These are phyloP conservation scores for Pinus taeda DNA, from an alignment of 75 land plant species.

Conservation along the genomic window DNA sequence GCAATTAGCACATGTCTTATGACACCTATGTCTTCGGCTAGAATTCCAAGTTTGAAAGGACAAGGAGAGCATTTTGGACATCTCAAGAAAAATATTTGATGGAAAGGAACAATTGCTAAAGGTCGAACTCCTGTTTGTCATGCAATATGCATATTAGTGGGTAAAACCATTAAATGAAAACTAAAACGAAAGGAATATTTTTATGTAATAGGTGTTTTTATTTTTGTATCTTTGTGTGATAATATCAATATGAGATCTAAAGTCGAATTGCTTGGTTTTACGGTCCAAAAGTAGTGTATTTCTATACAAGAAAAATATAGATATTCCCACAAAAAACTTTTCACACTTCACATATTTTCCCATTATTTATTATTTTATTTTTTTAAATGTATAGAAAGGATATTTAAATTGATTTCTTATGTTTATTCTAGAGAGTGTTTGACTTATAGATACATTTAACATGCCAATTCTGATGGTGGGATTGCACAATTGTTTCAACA, in stretches of 20 bases:
- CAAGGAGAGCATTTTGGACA: neutral
- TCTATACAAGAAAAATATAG: conserved; percentile 82
- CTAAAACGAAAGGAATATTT: conserved; percentile 51
- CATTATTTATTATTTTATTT: too few species aligned
- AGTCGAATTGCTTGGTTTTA: conserved; percentile 12
- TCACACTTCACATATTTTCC: conserved; percentile 16
- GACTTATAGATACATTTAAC: neutral
- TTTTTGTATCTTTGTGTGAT: neutral
- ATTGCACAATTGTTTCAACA: neutral
- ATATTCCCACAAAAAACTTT: conserved; percentile 75
- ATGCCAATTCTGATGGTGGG: neutral
- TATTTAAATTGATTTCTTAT: too few species aligned
- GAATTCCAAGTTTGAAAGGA: neutral
- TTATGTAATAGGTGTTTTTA: neutral
- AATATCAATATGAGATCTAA: neutral
- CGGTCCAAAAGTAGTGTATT: conserved; percentile 86
- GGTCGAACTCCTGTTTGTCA: conserved; percentile 80
- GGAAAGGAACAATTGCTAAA: conserved; percentile 93
- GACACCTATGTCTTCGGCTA: neutral
- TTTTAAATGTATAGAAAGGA: too few species aligned
- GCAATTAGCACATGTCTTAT: conserved; percentile 9
- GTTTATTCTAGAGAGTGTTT: too few species aligned
- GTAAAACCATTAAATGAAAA: conserved; percentile 54
- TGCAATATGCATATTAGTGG: conserved; percentile 72
- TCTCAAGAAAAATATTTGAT: conserved; percentile 36